Base-by-base conservation (phyloP, 2,329 filamentous ascomycete genomes). In the Alternaria angustiovoidea region DNA sequence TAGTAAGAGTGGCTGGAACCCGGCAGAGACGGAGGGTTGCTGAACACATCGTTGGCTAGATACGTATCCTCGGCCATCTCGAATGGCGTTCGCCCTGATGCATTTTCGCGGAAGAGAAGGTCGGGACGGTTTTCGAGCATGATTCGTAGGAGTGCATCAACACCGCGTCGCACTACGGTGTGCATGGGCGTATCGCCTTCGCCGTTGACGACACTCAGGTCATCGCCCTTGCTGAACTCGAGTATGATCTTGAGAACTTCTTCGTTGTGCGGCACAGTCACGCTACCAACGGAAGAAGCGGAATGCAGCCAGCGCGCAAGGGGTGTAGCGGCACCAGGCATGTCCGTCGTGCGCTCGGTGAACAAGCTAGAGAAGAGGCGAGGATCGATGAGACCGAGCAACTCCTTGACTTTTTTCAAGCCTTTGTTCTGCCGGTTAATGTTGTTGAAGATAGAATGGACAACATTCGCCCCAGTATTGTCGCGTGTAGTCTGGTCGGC, bases 11-110 rank as follows among this genome's bases (percentile, higher is more conserved):
- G 54, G 4, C 8, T 14, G 9, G 12, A 49, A 6, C 14, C n/a
- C 20, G 20, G 7, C 7, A 66, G 48, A 5, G 51, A 32, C 20
- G 70, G 73, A 32, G 65, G 62, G 18, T 64, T 58, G 5, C 34
- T 62, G 61, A 67, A 68, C 32, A 71, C 80, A 7, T 70, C 61
- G 4, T 71, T 68, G 7, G 79, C 76, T 2, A 86, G 78, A 61
- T 84, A 83, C 1, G 77, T 75, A 53, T 91, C 88, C 51, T 86
- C 81, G 0, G 89, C 87, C 49, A 91, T 78, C 68, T 95, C 91
- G 28, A 85, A 82, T 0, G 92, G 89, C 0, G 91, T 95, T 16
- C 86, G 84, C 2, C 92, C 92, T 0, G 91, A 91, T 0, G 91
- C 87, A 66, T 94, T 94, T 74, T 95, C 92, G 22, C 88, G 86